phyloP scores from a whole-genome alignment of 768 basidiomycete genomes.

The Hydnum rufescens region DNA sequence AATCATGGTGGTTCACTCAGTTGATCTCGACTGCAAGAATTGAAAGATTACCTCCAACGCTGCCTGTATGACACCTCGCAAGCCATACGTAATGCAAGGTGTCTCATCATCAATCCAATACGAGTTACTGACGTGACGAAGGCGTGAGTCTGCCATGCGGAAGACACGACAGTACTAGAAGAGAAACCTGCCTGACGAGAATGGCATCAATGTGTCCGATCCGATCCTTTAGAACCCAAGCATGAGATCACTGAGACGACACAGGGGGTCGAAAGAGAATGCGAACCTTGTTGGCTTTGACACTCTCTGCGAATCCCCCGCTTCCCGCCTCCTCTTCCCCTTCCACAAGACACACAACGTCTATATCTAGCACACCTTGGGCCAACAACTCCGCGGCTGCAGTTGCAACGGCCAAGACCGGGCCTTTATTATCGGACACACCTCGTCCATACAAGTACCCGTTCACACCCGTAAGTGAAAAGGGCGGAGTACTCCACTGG shows the following conservation, averaged over 20 bases:
- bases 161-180: background rate
- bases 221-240: slow-evolving; percentile 30
- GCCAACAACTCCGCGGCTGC: slow-evolving; percentile 70
- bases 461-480: slow-evolving; percentile 58
- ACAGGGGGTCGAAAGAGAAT: background rate
- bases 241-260: background rate
- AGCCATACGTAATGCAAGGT: slow-evolving; percentile 88
- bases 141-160: background rate
- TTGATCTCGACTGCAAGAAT: background rate
- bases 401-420: slow-evolving; percentile 75
- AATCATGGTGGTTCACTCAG: background rate
- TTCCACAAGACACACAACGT: slow-evolving; percentile 81
- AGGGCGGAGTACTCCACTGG: slow-evolving; percentile 67
- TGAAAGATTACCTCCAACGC: slow-evolving; percentile 37
- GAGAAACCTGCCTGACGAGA: slow-evolving; percentile 62
- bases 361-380: slow-evolving; percentile 54
- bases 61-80: slow-evolving; percentile 86
- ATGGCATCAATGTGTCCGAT: slow-evolving; percentile 84
- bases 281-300: slow-evolving; percentile 50
- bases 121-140: slow-evolving; percentile 45
- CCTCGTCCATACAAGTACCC: slow-evolving; percentile 85
- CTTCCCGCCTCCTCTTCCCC: slow-evolving; percentile 97
- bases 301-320: slow-evolving; percentile 60
- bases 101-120: slow-evolving; percentile 89
- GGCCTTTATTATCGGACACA: slow-evolving; percentile 89